Conservation (phyloP, 176 grass and related monocot genomes). For the Tuctoria greenei region DNA sequence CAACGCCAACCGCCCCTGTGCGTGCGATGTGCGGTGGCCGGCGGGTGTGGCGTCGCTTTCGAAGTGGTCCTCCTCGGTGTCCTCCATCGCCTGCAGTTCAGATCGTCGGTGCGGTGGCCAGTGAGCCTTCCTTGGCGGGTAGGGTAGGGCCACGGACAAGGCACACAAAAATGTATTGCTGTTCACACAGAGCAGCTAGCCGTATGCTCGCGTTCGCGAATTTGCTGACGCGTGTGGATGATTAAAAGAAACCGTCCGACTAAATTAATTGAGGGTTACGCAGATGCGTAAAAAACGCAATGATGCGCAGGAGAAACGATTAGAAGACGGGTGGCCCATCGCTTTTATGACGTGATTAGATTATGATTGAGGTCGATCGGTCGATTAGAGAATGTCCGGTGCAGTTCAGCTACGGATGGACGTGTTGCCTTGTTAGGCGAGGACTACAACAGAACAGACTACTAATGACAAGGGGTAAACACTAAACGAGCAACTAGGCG, state of each 20-base stretch:
- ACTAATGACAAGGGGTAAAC: neutral
- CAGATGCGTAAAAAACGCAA: neutral
- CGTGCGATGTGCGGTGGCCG: neutral
- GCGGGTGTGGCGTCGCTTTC: slow-evolving; percentile 30
- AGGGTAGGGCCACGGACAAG: neutral
- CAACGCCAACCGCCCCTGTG: slow-evolving; percentile 10
- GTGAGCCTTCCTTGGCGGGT: neutral
- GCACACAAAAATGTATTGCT: too few species aligned
- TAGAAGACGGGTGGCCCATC: neutral
- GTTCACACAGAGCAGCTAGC: neutral
- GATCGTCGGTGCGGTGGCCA: neutral
- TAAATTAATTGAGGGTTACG: neutral
- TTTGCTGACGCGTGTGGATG: neutral
- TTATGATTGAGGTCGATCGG: neutral
- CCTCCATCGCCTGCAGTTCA: too few species aligned
- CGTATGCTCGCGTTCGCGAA: neutral
- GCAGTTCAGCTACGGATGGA: neutral
- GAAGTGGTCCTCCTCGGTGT: neutral
- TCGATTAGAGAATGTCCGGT: neutral
- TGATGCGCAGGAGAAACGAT: neutral
- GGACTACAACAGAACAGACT: too few species aligned
- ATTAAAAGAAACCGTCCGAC: neutral
- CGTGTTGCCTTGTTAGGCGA: neutral
- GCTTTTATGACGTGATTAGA: neutral
- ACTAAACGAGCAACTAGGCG: too few species aligned